These are phyloP conservation scores for Abrus precatorius DNA, from an alignment of 306 rosid species.

Conservation along the genomic window DNA sequence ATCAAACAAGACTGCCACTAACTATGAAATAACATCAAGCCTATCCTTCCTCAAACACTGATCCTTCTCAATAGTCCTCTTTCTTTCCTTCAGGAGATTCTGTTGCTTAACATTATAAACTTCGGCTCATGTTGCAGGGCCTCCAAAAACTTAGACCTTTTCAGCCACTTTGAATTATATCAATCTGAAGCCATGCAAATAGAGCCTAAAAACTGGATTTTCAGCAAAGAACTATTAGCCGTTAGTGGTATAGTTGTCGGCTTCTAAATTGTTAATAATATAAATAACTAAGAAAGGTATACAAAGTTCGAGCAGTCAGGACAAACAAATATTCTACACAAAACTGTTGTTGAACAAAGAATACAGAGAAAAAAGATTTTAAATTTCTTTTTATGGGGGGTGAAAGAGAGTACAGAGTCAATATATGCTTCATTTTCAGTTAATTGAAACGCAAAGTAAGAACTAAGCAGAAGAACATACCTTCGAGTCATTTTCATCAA, in stretches of 20 bases:
- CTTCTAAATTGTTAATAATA: neutral
- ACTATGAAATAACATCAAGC: neutral
- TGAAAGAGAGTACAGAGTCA: conserved; percentile 16
- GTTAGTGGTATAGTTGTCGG: neutral
- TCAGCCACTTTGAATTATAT: conserved; percentile 1
- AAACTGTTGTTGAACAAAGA: neutral
- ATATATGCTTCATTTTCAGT: conserved; percentile 4
- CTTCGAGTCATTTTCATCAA: conserved; percentile 98
- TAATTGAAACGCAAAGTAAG: conserved; percentile 20
- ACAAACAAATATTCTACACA: neutral
- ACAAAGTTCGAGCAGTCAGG: neutral
- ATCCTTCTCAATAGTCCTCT: neutral
- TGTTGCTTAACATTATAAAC: neutral
- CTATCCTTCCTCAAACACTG: neutral
- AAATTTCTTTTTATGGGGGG: neutral
- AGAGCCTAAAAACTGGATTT: neutral
- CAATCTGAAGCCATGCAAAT: neutral
- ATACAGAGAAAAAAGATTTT: neutral
- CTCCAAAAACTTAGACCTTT: neutral
- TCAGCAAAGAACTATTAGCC: neutral
- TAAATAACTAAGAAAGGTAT: neutral
- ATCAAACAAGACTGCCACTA: neutral
- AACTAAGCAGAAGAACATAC: conserved; percentile 53
- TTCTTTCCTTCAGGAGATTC: neutral
- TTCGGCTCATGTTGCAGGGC: neutral